phyloP scores from a whole-genome alignment of 495 filamentous ascomycete species.

The Paragyromitra xinjiangensis region DNA sequence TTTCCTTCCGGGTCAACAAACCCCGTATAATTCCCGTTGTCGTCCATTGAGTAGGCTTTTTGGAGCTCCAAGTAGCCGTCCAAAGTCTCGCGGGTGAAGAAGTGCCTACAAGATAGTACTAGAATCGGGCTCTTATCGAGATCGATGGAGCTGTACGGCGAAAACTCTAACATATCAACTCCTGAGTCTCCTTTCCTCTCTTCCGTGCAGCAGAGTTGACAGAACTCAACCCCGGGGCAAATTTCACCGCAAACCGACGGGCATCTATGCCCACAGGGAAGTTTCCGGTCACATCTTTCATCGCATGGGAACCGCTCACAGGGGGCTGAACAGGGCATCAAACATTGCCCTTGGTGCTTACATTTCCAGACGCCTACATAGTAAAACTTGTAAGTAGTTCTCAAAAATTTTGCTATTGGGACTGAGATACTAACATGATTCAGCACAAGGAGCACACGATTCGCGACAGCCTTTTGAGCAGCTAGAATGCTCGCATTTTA shows the following conservation, averaged over 20 bases:
- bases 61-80: slow-evolving; percentile 21
- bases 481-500: slow-evolving; percentile 23
- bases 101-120: slow-evolving; percentile 36
- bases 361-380: slow-evolving; percentile 23
- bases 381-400: neutral
- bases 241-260: slow-evolving; percentile 31
- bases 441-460: slow-evolving; percentile 20
- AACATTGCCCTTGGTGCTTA: slow-evolving; percentile 11
- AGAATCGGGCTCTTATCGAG: slow-evolving; percentile 32
- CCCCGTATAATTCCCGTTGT: neutral
- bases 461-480: slow-evolving; percentile 20
- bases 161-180: slow-evolving; percentile 22
- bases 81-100: slow-evolving; percentile 40
- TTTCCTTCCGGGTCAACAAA: slow-evolving; percentile 10
- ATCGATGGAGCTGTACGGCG: slow-evolving; percentile 25
- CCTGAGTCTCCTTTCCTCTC: slow-evolving; percentile 21
- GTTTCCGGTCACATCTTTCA: slow-evolving; percentile 23
- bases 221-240: slow-evolving; percentile 23
- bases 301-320: slow-evolving; percentile 31
- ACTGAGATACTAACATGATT: slow-evolving; percentile 10
- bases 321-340: slow-evolving; percentile 33
- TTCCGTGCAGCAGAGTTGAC: slow-evolving; percentile 31
- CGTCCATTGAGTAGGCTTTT: slow-evolving; percentile 17
- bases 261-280: slow-evolving; percentile 25
- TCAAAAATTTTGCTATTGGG: no score